Conservation (phyloP, 495 filamentous ascomycete species). For the Friedmanniomyces simplex region DNA sequence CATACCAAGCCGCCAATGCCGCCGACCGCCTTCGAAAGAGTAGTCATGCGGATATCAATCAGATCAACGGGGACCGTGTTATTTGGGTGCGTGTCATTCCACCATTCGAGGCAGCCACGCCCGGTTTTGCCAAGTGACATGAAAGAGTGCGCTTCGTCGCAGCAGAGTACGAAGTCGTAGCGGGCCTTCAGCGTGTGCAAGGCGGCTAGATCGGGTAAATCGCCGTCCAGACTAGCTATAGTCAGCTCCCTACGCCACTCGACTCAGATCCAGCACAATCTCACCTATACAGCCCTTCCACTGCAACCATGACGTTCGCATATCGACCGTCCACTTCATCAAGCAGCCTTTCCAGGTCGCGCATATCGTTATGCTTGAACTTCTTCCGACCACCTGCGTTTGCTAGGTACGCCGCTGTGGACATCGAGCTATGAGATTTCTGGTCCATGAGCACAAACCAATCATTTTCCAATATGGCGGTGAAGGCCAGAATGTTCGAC, state of each 20-base stretch:
- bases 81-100: neutral
- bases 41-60: neutral
- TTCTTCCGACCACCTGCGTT: neutral
- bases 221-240: neutral
- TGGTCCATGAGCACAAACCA: conserved; percentile 1
- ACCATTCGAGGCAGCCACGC: conserved; percentile 4
- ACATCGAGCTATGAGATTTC: conserved; percentile 1
- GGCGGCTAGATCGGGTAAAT: neutral
- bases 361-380: conserved; percentile 3
- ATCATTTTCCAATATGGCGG: neutral
- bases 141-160: conserved; percentile 6
- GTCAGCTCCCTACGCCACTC: neutral
- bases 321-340: neutral
- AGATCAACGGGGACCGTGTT: neutral
- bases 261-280: too few species aligned
- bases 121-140: neutral
- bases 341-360: neutral
- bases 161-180: neutral
- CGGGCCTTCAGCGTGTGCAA: neutral
- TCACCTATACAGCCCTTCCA: conserved; percentile 2
- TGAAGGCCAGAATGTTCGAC: neutral
- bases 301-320: neutral
- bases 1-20: neutral
- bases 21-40: conserved; percentile 2
- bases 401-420: neutral